Evolutionary conservation across 176 grass and related monocot genomes (phyloP).

Genomic region (Poa annua): DNA sequence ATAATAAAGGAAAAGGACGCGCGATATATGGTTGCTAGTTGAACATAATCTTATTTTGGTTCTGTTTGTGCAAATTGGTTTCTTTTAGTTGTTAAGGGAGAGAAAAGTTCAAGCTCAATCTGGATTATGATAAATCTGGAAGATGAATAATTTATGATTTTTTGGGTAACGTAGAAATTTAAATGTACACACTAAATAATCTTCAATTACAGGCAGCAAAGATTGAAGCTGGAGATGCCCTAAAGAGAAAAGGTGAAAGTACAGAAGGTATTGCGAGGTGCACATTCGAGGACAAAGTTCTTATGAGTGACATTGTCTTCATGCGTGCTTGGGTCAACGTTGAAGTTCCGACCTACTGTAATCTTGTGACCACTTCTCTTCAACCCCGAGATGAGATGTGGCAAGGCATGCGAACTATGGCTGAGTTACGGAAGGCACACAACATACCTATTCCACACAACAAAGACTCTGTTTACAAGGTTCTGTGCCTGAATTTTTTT

Average conservation of each 20-base stretch:
- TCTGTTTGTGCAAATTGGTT: neutral
- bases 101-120: constrained; percentile 6
- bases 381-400: constrained; percentile 70
- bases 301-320: constrained; percentile 99
- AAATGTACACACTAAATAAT: constrained; percentile 20
- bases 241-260: constrained; percentile 68
- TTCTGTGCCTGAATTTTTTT: constrained; percentile 23
- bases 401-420: constrained; percentile 90
- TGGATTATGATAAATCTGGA: neutral
- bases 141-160: neutral
- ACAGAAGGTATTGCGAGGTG: constrained; percentile 93
- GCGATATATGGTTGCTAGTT: neutral
- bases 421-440: constrained; percentile 65
- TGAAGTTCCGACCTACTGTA: constrained; percentile 74
- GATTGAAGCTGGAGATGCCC: constrained; percentile 61
- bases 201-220: constrained; percentile 73
- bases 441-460: constrained; percentile 75
- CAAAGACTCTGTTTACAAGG: constrained; percentile 93
- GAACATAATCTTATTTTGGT: neutral
- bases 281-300: constrained; percentile 95
- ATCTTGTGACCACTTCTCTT: constrained; percentile 75
- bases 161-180: neutral
- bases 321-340: constrained; percentile 91
- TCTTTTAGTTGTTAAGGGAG: neutral
- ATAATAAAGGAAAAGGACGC: neutral